Base-by-base conservation (phyloP, 768 basidiomycete species). In the Amanita molliuscula region DNA sequence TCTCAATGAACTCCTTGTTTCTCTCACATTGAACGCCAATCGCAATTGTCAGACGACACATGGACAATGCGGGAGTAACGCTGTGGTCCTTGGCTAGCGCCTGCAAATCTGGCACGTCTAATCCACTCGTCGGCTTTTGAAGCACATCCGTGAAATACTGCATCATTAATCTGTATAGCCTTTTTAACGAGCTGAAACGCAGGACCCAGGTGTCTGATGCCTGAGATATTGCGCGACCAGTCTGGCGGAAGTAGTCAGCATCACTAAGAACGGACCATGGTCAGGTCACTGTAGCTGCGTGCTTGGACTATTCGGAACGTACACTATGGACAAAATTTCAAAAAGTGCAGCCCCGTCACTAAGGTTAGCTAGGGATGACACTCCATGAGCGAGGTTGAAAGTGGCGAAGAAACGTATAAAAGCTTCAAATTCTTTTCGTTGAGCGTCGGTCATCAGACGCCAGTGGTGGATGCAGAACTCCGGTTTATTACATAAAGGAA, bases 31-130 rank as follows among this genome's bases (percentile, higher is more conserved):
- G 90, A 8, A 93, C 90, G 1, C 85, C 83, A 56, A 92, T 86
- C 18, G 84, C 88, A 42, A 95, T 82, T 10, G 85, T 82, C 37
- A 93, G 70, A 42, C 87, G 77, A 60, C 88, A 92, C 68, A 94
- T 73, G 16, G 78, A 71, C 25, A 92, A 70, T 3, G 82, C 82
- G 23, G 86, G 84, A 10, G 63, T 55, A 3, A 83, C 62, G 58
- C 79, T 76, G 51, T 79, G 69, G 58, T 87, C 84, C 64, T 91
- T 87, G 23, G 91, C 88, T 48, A 94, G 78, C 4, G 82, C 78
- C 59, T 91, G 88, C 41, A 96, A 74, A 67, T 93, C 82, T 9
- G 93, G 94, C 8, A 94, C 90, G 55, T 88, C 87, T 33, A 94
- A 75, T 7, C 79, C 73, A 38, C 76, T 75, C 1, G 85, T 84